Conservation (phyloP, 768 basidiomycete species). For the Collybia sp. region DNA sequence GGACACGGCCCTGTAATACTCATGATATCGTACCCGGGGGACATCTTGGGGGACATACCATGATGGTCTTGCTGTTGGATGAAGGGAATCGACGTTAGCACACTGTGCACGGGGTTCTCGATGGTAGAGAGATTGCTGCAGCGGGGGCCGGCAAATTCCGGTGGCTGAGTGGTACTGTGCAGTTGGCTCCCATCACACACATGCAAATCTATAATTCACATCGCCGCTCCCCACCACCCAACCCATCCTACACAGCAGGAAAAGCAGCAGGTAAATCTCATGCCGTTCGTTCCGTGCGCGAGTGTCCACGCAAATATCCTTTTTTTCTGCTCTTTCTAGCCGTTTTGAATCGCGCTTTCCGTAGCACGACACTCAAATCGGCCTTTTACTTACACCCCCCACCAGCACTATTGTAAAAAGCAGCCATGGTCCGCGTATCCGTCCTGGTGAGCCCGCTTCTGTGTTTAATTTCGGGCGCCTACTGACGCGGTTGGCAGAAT, state of each 20-base stretch:
- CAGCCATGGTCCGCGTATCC: slow-evolving; percentile 84
- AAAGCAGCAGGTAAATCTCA: slow-evolving; percentile 36
- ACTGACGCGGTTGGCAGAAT: slow-evolving; percentile 25
- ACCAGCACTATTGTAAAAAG: slow-evolving; percentile 10
- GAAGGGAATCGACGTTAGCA: slow-evolving; percentile 1
- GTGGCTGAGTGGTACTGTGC: slow-evolving; percentile 38
- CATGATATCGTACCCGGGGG: neutral
- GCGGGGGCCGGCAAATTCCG: slow-evolving; percentile 26
- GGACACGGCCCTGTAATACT: slow-evolving; percentile 83
- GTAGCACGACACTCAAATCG: slow-evolving; percentile 83
- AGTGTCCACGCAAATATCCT: slow-evolving; percentile 2
- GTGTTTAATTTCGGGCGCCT: neutral
- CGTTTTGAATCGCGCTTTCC: slow-evolving; percentile 79
- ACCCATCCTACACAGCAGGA: no score
- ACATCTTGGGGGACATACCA: slow-evolving; percentile 36
- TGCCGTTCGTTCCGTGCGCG: slow-evolving; percentile 1
- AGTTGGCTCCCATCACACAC: slow-evolving; percentile 25
- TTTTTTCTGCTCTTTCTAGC: slow-evolving; percentile 23
- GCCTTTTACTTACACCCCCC: slow-evolving; percentile 36
- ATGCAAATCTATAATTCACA: slow-evolving; percentile 10
- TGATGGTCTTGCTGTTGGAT: slow-evolving; percentile 32
- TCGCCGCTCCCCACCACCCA: slow-evolving; percentile 8
- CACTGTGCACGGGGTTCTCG: neutral
- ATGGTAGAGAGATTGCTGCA: slow-evolving; percentile 1
- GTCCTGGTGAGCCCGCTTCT: slow-evolving; percentile 66